Percentiles rank a stretch among this genome's conserved stretches.
These are phyloP conservation scores for Clavispora fructus DNA, from an alignment of 805 yeast genomes.

Conservation along the genomic window DNA sequence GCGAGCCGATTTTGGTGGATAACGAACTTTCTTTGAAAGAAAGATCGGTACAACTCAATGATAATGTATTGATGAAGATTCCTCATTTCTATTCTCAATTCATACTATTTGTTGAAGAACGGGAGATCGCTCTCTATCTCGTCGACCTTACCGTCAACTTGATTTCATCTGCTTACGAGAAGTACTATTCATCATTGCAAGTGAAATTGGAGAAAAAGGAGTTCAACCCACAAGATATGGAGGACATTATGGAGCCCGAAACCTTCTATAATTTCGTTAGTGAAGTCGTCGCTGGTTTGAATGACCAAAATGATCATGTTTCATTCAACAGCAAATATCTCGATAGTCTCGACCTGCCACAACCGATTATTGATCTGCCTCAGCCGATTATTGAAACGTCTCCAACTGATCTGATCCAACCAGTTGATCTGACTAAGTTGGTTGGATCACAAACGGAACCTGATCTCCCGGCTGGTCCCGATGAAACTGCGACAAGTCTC, in stretches of 20 bases:
- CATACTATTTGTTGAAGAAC: conserved; percentile 51
- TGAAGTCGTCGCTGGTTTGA: conserved; percentile 24
- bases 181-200: conserved; percentile 37
- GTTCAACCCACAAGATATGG: conserved; percentile 24
- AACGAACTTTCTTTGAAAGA: conserved; percentile 17
- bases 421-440: no score
- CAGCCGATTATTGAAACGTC: background rate
- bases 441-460: no score
- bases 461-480: background rate
- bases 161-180: conserved; percentile 52
- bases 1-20: conserved; percentile 33
- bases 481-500: no score
- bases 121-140: conserved; percentile 30
- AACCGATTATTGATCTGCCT: background rate
- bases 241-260: conserved; percentile 60
- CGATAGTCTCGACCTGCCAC: background rate
- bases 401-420: background rate
- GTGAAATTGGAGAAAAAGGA: conserved; percentile 18
- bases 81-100: conserved; percentile 54
- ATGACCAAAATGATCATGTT: conserved; percentile 9
- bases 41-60: conserved; percentile 39
- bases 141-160: conserved; percentile 39
- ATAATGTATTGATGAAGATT: conserved; percentile 46
- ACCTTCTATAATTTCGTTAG: conserved; percentile 48
- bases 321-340: background rate